Base-by-base conservation (phyloP, 2,329 filamentous ascomycete species). In the Alternaria infectoria region DNA sequence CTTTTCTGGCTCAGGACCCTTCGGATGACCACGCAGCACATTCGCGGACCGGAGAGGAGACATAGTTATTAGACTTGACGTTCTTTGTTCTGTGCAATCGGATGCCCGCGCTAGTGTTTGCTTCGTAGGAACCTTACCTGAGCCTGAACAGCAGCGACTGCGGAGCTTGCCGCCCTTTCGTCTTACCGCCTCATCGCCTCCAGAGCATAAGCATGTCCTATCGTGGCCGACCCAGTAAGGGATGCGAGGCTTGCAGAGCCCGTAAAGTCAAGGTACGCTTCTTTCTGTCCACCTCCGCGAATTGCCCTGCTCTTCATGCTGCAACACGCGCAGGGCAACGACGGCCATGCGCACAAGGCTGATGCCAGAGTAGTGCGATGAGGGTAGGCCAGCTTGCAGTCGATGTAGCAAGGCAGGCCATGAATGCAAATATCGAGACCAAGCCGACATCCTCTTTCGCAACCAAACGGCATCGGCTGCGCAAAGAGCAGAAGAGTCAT, bases 161-260 rank as follows among this genome's bases (percentile, higher is more conserved):
- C 57, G 47, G 32, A 59, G n/a, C 40, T 59, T 21, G 57, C 47
- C 46, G 59, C 50, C 10, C 49, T 44, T 51, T 46, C 44, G 26
- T 46, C 26, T 45, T 45, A 30, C 30, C 49, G 55, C 44, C 30
- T 23, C 44, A 28, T 26, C 19, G 21, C 36, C 32, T 26, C 50
- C 60, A 62, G 11, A 25, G 10, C 57, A n/a, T n/a, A 10, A 57
- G 28, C 45, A 78, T 77, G 75, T 75, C 74, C 26, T 78, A 78
- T 59, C 74, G 75, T 32, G 76, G 77, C 56, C 66, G 75, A 21
- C 77, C 76, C 12, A 79, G 77, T 64, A 79, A 77, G 70, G 76
- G 77, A 26, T 79, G 76, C 47, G 72, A 77, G 59, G 65, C 71
- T 40, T 79, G 77, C 63, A 69, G 77, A 62, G 64, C 73, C 57